Evolutionary conservation across 345 rosid species (phyloP), one percentile per base, ranked within the genome.

Genomic region (Xanthoceras sorbifolium): DNA sequence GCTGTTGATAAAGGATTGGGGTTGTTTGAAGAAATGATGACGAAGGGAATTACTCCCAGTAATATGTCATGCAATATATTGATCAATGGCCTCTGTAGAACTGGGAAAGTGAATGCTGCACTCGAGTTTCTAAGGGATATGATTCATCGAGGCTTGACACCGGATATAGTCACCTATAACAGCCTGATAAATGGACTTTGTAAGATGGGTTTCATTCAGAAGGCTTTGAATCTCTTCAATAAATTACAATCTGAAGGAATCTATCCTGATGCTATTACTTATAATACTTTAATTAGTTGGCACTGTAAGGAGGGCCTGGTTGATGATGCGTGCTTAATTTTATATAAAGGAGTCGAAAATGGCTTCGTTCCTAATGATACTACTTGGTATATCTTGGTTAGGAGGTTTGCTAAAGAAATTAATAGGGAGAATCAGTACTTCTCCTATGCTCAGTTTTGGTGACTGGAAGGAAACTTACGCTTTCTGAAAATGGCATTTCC

Each of bases 131-230:
- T 90, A 17, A 87, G 84, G 83, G 93, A 93, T 81, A 90, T 90
- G 94, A 86, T 94, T 81, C 85, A 80, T 63, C 86, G 83, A 81
- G 97, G 97, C 55, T 75, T 90, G 63, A 85, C 86, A 6, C 97
- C 97, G 15, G 98, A 93, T 68, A 86, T 94, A 71, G 93, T 90
- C 67, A 91, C 93, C 46, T 93, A 88, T 80, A 94, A 94, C 77
- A 93, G 87, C 82, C 79, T 94, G 65, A 89, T 94, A 23, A 90
- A 94, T 72, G 97, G 98, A 76, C 76, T 93, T 15, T 93, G 98
- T 79, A 89, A 83, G 78, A 83, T 59, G 9, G 89, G 91, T 64
- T 86, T 88, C 77, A 77, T 86, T 6, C 73, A 29, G 60, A 93
- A 93, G 82, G 98, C 94, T 72, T 52, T 89, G 70, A 82, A 79